Evolutionary conservation across 2,329 filamentous ascomycete genomes (phyloP).

Genomic region (Tolypocladium album): DNA sequence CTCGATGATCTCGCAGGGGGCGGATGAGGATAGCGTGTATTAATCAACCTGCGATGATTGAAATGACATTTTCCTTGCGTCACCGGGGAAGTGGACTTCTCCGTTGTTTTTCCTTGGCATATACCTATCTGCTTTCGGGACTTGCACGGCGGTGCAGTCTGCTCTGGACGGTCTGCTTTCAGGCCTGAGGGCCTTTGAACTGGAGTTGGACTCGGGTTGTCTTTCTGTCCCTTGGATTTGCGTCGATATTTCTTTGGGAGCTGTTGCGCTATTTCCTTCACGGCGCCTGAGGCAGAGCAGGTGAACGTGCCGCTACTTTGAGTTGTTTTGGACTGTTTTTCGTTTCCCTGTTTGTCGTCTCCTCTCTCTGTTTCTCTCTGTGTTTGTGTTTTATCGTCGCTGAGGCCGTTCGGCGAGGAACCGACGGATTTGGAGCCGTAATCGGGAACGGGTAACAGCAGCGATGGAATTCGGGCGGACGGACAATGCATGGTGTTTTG

Average conservation of each 20-base stretch:
- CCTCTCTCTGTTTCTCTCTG: background rate
- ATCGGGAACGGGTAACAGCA: conserved; percentile 12
- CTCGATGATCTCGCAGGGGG: conserved; percentile 62
- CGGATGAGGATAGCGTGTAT: conserved; percentile 62
- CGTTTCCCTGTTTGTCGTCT: background rate
- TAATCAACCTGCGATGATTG: conserved; percentile 40
- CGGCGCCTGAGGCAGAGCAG: conserved; percentile 26
- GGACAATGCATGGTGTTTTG: conserved; percentile 13
- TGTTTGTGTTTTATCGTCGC: background rate
- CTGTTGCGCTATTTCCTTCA: conserved; percentile 17
- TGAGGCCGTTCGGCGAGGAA: conserved; percentile 10
- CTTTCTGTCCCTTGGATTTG: conserved; percentile 18
- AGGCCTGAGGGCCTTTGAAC: conserved; percentile 1
- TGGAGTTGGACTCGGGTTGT: conserved; percentile 8
- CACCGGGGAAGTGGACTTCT: conserved; percentile 2
- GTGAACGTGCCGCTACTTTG: conserved; percentile 14
- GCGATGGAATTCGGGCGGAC: conserved; percentile 12
- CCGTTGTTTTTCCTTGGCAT: conserved; percentile 12
- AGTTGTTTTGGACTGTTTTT: conserved; percentile 2
- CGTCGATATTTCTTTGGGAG: conserved; percentile 17
- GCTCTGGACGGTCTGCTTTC: conserved; percentile 5
- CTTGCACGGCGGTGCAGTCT: background rate
- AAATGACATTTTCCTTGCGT: conserved; percentile 28
- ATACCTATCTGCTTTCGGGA: conserved; percentile 17
- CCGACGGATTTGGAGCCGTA: conserved; percentile 14